A percentile compares a stretch with the other conserved stretches of the same genome.
Evolutionary conservation across 192 early-diverging fungal genomes (phyloP).

Genomic region (Obelidium mucronatum): DNA sequence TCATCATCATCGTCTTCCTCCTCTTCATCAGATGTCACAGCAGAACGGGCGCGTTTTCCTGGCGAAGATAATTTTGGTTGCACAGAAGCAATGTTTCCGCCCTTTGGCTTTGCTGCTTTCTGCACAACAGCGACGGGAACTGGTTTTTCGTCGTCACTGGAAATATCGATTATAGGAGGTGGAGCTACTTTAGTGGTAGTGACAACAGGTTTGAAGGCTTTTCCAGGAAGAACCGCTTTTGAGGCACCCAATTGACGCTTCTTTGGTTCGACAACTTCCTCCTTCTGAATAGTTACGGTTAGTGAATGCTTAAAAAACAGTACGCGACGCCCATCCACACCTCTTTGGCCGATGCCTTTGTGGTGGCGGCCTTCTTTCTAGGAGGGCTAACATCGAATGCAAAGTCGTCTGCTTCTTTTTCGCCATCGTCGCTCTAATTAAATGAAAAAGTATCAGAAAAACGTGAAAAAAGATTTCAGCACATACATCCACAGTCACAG

Average conservation of each 20-base stretch:
- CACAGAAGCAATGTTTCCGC: not conserved
- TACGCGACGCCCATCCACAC: not conserved
- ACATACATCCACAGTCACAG: not conserved
- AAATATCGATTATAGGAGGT: not conserved
- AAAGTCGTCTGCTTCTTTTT: not conserved
- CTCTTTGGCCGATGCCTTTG: not conserved
- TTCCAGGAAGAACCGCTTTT: conserved; percentile 21
- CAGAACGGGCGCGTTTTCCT: not conserved
- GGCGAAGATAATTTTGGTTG: not conserved
- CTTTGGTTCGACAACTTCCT: not conserved
- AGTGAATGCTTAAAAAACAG: not conserved
- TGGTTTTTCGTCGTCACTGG: conserved; percentile 15
- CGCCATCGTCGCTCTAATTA: conserved; percentile 9
- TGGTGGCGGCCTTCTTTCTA: conserved; percentile 23
- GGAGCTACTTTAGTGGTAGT: not conserved
- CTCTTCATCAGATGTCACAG: not conserved
- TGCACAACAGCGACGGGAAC: no score
- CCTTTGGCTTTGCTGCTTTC: not conserved
- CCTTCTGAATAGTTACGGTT: no score
- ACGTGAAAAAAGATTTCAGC: not conserved
- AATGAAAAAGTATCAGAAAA: conserved; percentile 6
- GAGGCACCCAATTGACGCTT: conserved; percentile 21
- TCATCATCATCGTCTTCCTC: conserved; percentile 8
- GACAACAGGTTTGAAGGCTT: conserved; percentile 20
- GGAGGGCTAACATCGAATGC: conserved; percentile 26